A percentile compares a stretch with the other conserved stretches of the same genome.
Conservation (phyloP, 2,329 filamentous ascomycete genomes). For the Hypoxylon sp. region DNA sequence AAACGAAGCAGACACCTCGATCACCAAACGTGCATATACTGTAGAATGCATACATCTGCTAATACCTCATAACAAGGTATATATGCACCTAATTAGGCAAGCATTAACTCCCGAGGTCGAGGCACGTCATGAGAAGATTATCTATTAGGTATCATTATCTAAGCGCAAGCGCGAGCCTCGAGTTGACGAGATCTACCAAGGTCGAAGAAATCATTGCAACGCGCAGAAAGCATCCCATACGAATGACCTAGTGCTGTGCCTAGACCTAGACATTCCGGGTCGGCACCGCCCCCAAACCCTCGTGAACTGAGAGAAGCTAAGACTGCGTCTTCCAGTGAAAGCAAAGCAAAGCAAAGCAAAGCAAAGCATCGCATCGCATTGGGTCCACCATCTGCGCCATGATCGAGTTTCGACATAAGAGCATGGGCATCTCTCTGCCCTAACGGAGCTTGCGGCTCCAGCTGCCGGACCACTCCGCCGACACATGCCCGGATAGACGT, state of each 20-base stretch:
- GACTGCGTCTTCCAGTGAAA: neutral
- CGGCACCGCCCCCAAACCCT: neutral
- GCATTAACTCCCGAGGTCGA: neutral
- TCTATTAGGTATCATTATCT: constrained; percentile 19
- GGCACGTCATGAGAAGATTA: constrained; percentile 11
- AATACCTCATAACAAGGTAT: neutral
- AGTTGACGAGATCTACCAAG: neutral
- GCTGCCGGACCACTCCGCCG: neutral
- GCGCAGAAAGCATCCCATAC: neutral
- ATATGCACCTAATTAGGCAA: neutral
- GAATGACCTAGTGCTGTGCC: no score
- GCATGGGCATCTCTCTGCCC: no score
- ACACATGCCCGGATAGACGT: neutral
- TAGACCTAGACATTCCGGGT: neutral
- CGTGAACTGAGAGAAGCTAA: neutral
- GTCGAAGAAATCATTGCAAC: neutral
- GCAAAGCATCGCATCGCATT: neutral
- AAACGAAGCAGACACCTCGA: no score
- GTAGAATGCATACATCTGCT: no score
- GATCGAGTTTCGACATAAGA: neutral
- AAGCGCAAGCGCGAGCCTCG: neutral
- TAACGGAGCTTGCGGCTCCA: no score
- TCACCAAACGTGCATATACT: no score
- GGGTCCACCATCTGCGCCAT: neutral
- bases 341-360: no score